Conservation (phyloP, 768 basidiomycete genomes). For the Trametes maxima region DNA sequence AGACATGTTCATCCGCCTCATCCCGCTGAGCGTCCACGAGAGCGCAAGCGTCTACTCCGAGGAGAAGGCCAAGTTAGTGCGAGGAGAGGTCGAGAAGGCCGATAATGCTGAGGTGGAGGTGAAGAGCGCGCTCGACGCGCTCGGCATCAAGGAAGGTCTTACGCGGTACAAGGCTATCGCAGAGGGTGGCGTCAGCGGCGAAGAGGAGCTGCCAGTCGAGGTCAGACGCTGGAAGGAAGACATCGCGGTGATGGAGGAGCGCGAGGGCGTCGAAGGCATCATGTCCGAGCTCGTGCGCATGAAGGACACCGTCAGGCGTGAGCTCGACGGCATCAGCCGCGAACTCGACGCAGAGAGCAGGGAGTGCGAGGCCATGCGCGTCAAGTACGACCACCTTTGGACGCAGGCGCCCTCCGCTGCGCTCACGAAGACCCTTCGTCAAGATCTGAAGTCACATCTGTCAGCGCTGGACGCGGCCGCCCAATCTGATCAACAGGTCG, state of each 20-base stretch:
- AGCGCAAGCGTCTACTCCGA: conserved; percentile 96
- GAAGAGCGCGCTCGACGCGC: conserved; percentile 74
- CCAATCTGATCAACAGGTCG: conserved; percentile 76
- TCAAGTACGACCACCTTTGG: conserved; percentile 87
- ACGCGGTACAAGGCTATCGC: conserved; percentile 71
- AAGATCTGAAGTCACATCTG: conserved; percentile 78
- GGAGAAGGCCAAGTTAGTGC: conserved; percentile 94
- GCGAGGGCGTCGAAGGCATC: conserved; percentile 65
- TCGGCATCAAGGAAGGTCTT: conserved; percentile 76
- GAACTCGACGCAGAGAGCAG: conserved; percentile 82
- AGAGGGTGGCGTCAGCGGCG: conserved; percentile 62
- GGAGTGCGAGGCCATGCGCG: conserved; percentile 87
- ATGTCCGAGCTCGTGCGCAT: conserved; percentile 60
- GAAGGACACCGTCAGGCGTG: conserved; percentile 57
- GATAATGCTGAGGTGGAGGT: conserved; percentile 84
- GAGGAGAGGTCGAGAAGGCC: conserved; percentile 85
- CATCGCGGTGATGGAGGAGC: conserved; percentile 66
- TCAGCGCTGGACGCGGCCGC: conserved; percentile 75
- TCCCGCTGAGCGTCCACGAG: conserved; percentile 94
- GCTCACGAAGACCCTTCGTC: conserved; percentile 67
- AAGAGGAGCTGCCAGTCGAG: conserved; percentile 69
- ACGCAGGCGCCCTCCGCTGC: conserved; percentile 82
- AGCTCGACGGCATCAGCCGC: conserved; percentile 61
- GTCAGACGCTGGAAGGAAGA: conserved; percentile 77
- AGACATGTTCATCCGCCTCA: conserved; percentile 84